Percentiles rank a stretch among this genome's conserved stretches.
phyloP scores from a whole-genome alignment of 164 flowering plant species.

The Houttuynia cordata region DNA sequence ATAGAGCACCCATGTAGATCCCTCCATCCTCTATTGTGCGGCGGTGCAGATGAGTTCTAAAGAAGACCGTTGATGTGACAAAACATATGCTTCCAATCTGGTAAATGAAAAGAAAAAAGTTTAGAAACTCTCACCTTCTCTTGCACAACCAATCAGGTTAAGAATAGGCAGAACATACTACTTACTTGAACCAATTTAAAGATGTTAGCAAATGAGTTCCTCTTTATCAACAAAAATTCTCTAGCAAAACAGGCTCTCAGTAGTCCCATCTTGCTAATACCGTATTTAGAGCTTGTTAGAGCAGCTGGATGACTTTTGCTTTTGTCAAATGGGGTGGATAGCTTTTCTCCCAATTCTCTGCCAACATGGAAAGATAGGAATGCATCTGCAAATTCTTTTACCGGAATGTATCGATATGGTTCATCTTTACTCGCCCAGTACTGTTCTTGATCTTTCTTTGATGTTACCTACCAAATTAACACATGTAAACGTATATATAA shows the following conservation, averaged over 20 bases:
- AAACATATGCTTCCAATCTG: slow-evolving; percentile 24
- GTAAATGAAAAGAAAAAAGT: neutral
- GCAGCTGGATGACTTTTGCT: slow-evolving; percentile 46
- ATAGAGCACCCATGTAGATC: slow-evolving; percentile 35
- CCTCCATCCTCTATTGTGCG: slow-evolving; percentile 23
- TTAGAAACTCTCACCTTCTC: neutral
- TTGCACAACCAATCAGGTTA: neutral
- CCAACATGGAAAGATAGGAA: slow-evolving; percentile 50
- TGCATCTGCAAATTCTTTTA: slow-evolving; percentile 42
- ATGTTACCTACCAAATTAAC: slow-evolving; percentile 34
- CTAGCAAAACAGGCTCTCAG: slow-evolving; percentile 34
- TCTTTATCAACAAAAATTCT: slow-evolving; percentile 41
- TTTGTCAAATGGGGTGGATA: slow-evolving; percentile 39
- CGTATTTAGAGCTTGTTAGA: slow-evolving; percentile 30
- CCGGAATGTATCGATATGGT: slow-evolving; percentile 32
- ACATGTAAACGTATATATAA: neutral
- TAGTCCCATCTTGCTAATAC: slow-evolving; percentile 29
- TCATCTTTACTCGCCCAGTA: slow-evolving; percentile 39
- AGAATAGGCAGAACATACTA: neutral
- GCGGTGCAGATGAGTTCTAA: slow-evolving; percentile 20
- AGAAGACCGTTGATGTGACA: slow-evolving; percentile 27
- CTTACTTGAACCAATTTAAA: slow-evolving; percentile 34
- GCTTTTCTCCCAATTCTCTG: slow-evolving; percentile 29
- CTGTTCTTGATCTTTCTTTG: slow-evolving; percentile 53
- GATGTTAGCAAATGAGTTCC: slow-evolving; percentile 44